Conservation (phyloP, 441 rosid species). For the Flueggea neowawraea region DNA sequence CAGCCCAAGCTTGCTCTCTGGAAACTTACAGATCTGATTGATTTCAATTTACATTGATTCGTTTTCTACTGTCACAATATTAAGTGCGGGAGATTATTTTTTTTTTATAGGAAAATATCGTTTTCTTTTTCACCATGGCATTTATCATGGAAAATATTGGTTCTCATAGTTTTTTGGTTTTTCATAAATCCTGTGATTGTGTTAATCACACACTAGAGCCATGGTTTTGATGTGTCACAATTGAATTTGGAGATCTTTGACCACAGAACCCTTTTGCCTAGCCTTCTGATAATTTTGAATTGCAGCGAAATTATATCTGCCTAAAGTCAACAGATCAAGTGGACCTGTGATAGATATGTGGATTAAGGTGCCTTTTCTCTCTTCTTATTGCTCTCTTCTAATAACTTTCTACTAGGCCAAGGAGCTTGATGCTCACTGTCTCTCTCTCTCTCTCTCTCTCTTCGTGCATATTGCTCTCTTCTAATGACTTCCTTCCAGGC, state of each 20-base stretch:
- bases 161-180: too few species aligned
- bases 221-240: neutral
- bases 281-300: slow-evolving; percentile 12
- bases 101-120: too few species aligned
- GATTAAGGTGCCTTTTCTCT: slow-evolving; percentile 48
- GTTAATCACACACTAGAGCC: neutral
- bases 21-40: too few species aligned
- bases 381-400: neutral
- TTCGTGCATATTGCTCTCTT: neutral
- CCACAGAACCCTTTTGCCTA: neutral
- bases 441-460: slow-evolving; percentile 1
- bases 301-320: slow-evolving; percentile 85
- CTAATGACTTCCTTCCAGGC: slow-evolving; percentile 43
- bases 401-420: slow-evolving; percentile 50
- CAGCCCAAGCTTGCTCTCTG: too few species aligned
- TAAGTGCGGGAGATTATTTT: too few species aligned
- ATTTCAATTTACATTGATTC: too few species aligned
- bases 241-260: neutral
- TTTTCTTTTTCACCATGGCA: too few species aligned
- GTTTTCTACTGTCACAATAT: too few species aligned
- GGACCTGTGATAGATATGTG: slow-evolving; percentile 87
- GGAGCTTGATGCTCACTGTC: slow-evolving; percentile 43
- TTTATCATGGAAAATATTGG: too few species aligned
- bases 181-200: too few species aligned
- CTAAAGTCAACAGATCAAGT: slow-evolving; percentile 64